Evolutionary conservation across 2,329 filamentous ascomycete genomes (phyloP).

Genomic region (Aspergillus neoniger): DNA sequence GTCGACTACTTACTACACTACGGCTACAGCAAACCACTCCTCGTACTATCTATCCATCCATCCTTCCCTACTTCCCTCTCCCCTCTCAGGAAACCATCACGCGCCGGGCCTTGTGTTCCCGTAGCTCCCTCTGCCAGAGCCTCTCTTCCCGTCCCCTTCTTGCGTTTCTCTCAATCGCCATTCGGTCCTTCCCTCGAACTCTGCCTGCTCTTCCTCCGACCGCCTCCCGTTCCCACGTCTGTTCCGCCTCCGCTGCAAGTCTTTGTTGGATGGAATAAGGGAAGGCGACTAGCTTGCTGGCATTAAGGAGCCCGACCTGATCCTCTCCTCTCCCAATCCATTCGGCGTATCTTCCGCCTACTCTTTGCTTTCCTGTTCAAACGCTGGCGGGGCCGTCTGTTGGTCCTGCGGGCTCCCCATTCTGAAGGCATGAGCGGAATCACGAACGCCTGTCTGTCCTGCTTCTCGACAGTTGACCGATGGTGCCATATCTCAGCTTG

Average conservation of each 20-base stretch:
- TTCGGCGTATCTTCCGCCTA: slow-evolving; percentile 8
- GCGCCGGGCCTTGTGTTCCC: neutral
- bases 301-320: slow-evolving; percentile 16
- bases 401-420: slow-evolving; percentile 33
- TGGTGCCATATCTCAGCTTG: slow-evolving; percentile 49
- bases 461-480: slow-evolving; percentile 44
- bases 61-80: neutral
- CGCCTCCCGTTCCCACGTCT: neutral
- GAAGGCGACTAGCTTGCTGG: neutral
- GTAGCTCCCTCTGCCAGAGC: neutral
- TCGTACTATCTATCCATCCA: neutral
- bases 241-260: slow-evolving; percentile 8
- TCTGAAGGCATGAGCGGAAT: slow-evolving; percentile 41
- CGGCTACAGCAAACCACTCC: neutral
- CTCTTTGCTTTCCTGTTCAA: slow-evolving; percentile 18
- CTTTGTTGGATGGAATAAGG: slow-evolving; percentile 9
- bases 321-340: slow-evolving; percentile 5
- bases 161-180: neutral
- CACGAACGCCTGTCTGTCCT: slow-evolving; percentile 44
- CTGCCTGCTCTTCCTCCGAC: slow-evolving; percentile 10
- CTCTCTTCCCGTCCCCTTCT: slow-evolving; percentile 5
- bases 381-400: slow-evolving; percentile 28
- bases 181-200: slow-evolving; percentile 12
- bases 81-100: neutral
- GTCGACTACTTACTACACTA: neutral